Evolutionary conservation across 2,329 filamentous ascomycete genomes (phyloP), one percentile per base, ranked within the genome.

Genomic region (Elsinoe arachidis): DNA sequence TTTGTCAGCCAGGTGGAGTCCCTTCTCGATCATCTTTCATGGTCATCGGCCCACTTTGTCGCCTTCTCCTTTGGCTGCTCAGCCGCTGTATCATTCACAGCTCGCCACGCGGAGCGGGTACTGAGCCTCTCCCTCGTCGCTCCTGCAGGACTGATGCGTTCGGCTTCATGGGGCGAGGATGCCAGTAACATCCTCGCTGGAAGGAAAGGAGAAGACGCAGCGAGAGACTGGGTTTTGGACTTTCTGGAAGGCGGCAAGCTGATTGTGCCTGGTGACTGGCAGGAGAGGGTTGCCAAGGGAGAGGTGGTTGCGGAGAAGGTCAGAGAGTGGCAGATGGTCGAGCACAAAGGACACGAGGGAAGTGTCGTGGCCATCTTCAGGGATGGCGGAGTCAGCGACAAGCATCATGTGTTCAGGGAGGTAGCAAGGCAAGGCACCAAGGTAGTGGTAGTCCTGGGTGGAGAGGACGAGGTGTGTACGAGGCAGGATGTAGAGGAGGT

Each of bases 61-160:
- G 77, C 78, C 0, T 81, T 69, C 61, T 80, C 78, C 0, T 79
- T 81, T 53, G 79, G 79, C 10, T 76, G 68, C 1, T 65, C 70
- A 0, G 65, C 73, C 0, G 68, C 72, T 0, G 70, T 69, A 0
- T 69, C 69, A 0, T 81, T 76, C 49, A 67, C 70, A 0, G 66
- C 67, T 0, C 61, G 63, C 2, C 63, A 69, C 7, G 59, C 69
- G 0, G 51, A 61, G 6, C 63, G 35, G 19, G 49, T 61, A 2
- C 26, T 10, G 4, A 51, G 21, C 35, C 7, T 58, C 1, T 11
- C 46, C 1, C 23, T 61, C 1, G 17, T 59, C 4, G 59, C 57
- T 2, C 59, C 59, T 19, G 59, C 59, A 3, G 59, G 59, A 2
- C 37, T 61, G 2, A 49, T 56, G 41, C 38, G 15, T 1, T 2